Percentiles rank a stretch among this genome's conserved stretches.
Conservation (phyloP, 768 basidiomycete species). For the Trametes elegans region DNA sequence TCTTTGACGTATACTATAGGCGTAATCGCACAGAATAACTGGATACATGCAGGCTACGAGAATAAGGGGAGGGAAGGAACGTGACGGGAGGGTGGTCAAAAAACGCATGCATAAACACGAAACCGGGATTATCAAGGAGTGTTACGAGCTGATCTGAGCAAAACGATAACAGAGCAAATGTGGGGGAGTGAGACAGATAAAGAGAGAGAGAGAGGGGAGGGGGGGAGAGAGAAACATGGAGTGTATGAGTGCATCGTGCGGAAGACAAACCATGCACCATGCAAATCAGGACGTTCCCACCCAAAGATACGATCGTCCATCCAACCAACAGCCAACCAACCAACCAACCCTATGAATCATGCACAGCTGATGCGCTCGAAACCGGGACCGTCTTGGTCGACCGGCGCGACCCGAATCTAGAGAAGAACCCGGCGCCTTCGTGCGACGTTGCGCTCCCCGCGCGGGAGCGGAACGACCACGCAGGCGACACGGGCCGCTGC, state of each 20-base stretch:
- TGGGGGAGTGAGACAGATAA: too few relatives aligned
- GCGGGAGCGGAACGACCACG: conserved; percentile 84
- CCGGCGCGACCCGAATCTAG: conserved; percentile 74
- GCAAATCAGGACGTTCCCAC: conserved; percentile 8
- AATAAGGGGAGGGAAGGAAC: neutral
- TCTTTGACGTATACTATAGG: conserved; percentile 17
- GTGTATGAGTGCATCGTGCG: neutral
- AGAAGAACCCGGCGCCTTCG: conserved; percentile 64
- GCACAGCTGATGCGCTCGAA: conserved; percentile 14
- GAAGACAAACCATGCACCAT: conserved; percentile 10
- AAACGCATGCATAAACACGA: conserved; percentile 7
- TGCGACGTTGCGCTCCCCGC: conserved; percentile 72
- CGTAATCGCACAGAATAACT: conserved; percentile 25
- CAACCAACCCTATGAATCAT: conserved; percentile 20
- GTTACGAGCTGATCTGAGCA: conserved; percentile 12
- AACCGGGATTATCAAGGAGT: conserved; percentile 20
- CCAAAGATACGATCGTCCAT: neutral
- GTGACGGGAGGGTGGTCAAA: conserved; percentile 5
- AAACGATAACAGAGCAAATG: conserved; percentile 14
- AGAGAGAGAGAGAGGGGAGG: too few relatives aligned
- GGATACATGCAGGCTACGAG: conserved; percentile 18
- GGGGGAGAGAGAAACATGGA: neutral
- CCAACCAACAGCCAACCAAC: too few relatives aligned
- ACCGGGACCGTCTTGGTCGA: conserved; percentile 38
- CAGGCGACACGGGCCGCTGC: conserved; percentile 69